These are phyloP conservation scores for Epicoccum nigrum DNA, from an alignment of 2,329 filamentous ascomycete genomes.

Conservation along the genomic window DNA sequence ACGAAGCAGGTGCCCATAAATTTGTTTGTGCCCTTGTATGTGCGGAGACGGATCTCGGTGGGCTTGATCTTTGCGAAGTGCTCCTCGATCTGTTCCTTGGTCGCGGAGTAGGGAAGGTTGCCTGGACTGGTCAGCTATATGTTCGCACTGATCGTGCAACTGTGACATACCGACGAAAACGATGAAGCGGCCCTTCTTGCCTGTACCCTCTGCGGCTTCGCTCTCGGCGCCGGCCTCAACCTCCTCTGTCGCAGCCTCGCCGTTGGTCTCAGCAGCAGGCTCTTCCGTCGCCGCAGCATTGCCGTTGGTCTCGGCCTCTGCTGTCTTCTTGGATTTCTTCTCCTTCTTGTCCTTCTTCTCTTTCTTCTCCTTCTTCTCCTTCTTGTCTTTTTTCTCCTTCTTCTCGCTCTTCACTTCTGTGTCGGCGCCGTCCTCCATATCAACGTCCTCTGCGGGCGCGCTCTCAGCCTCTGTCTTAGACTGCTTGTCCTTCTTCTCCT, in stretches of 20 bases:
- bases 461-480: conserved; percentile 21
- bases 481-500: conserved; percentile 31
- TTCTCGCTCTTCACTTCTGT: conserved; percentile 30
- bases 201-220: conserved; percentile 25
- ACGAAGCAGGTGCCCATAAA: conserved; percentile 62
- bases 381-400: conserved; percentile 32
- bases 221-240: conserved; percentile 17
- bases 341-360: conserved; percentile 37
- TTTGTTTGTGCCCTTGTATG: conserved; percentile 46
- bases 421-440: conserved; percentile 19
- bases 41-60: conserved; percentile 64
- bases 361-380: conserved; percentile 33
- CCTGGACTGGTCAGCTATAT: conserved; percentile 55
- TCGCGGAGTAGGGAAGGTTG: conserved; percentile 88
- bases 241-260: conserved; percentile 17
- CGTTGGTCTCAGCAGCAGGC: conserved; percentile 22
- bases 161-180: conserved; percentile 70
- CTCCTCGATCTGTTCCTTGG: conserved; percentile 67
- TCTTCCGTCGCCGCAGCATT: conserved; percentile 20
- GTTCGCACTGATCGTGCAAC: background rate
- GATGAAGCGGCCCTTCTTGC: conserved; percentile 68
- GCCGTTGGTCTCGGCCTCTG: conserved; percentile 20
- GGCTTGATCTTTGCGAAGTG: conserved; percentile 83
- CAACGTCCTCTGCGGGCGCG: conserved; percentile 15
- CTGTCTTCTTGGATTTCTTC: conserved; percentile 29